A percentile compares a stretch with the other conserved stretches of the same genome.
phyloP scores from a whole-genome alignment of 1,139 yeast species.

The Scheffersomyces illinoinensis region DNA sequence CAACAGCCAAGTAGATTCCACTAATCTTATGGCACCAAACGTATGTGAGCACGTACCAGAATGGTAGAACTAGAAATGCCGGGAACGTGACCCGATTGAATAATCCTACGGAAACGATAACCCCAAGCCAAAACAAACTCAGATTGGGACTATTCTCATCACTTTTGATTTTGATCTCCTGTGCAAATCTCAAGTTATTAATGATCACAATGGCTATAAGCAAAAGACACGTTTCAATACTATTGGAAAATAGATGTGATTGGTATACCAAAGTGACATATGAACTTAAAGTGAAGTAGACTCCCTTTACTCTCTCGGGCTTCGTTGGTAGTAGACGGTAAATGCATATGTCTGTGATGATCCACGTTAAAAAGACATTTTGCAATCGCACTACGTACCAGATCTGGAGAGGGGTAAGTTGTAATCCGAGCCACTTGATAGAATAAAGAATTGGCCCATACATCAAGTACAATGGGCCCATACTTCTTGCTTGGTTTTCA shows the following conservation, averaged over 20 bases:
- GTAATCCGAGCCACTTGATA: constrained; percentile 21
- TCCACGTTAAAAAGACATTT: constrained; percentile 59
- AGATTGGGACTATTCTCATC: constrained; percentile 6
- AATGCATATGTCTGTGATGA: constrained; percentile 54
- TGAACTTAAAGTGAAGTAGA: constrained; percentile 70
- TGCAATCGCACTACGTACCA: constrained; percentile 62
- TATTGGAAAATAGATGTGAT: constrained; percentile 85
- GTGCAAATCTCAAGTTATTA: constrained; percentile 41
- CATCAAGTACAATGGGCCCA: constrained; percentile 62
- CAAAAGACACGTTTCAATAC: constrained; percentile 74
- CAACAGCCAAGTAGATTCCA: constrained; percentile 20
- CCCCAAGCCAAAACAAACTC: constrained; percentile 47
- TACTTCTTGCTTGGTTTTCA: constrained; percentile 67
- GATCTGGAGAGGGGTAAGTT: constrained; percentile 43
- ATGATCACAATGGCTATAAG: constrained; percentile 55
- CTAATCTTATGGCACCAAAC: constrained; percentile 28
- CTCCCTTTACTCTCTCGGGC: constrained; percentile 63
- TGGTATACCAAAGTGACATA: constrained; percentile 81
- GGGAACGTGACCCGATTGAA: constrained; percentile 87
- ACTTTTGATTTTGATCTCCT: constrained; percentile 13
- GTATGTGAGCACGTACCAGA: constrained; percentile 38
- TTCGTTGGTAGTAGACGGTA: constrained; percentile 54
- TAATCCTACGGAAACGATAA: constrained; percentile 60
- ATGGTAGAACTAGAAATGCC: constrained; percentile 70
- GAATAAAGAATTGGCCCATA: constrained; percentile 67